phyloP scores from a whole-genome alignment of 306 rosid genomes.

The Trifolium repens region DNA sequence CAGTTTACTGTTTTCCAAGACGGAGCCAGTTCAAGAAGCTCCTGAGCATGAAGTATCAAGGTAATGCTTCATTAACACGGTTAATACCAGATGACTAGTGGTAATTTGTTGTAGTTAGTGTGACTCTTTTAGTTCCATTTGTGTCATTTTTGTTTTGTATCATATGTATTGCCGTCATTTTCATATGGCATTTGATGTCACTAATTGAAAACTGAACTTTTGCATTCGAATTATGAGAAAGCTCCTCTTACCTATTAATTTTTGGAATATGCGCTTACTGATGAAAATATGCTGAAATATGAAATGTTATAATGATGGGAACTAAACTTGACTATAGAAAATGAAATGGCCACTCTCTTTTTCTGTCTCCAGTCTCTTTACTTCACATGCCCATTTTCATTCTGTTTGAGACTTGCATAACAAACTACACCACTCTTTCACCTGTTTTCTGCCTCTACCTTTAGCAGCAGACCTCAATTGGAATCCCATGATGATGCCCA shows the following conservation, averaged over 20 bases:
- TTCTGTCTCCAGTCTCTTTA: background rate
- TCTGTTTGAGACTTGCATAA: background rate
- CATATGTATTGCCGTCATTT: slow-evolving; percentile 6
- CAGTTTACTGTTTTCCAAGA: slow-evolving; percentile 86
- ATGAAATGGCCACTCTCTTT: background rate
- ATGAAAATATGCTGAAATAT: background rate
- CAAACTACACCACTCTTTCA: background rate
- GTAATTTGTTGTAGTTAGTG: background rate
- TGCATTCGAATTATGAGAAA: slow-evolving; percentile 5
- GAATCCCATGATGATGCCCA: background rate
- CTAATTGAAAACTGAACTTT: no score
- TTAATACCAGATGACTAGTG: background rate
- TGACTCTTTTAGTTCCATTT: slow-evolving; percentile 18
- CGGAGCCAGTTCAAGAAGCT: slow-evolving; percentile 64
- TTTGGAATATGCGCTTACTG: slow-evolving; percentile 19
- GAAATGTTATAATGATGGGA: background rate
- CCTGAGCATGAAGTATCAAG: slow-evolving; percentile 61
- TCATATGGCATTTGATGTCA: slow-evolving; percentile 10
- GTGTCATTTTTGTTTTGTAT: background rate
- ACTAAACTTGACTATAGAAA: background rate
- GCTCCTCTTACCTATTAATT: background rate
- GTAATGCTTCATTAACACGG: slow-evolving; percentile 44
- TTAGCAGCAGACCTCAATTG: background rate
- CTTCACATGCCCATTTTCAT: background rate
- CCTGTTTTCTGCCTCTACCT: background rate